phyloP scores from a whole-genome alignment of 495 filamentous ascomycete genomes.

The Polyplosphaeria fusca region DNA sequence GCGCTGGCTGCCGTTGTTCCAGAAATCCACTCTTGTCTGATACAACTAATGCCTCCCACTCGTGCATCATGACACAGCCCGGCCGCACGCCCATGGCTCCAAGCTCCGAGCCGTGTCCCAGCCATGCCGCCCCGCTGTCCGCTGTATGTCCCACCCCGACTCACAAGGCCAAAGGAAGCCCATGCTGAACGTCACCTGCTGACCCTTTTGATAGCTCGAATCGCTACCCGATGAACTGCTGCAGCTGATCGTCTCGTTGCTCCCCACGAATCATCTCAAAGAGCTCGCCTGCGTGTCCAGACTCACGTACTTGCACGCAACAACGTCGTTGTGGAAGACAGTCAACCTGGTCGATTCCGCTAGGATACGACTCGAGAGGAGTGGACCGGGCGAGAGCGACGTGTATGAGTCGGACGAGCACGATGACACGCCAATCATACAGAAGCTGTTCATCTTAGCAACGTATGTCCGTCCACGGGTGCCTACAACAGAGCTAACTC shows the following conservation, averaged over 20 bases:
- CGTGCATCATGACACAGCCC: no score
- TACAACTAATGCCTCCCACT: no score
- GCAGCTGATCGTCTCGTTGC: slow-evolving; percentile 29
- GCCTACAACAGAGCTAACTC: neutral
- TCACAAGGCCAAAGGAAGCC: neutral
- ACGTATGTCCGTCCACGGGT: slow-evolving; percentile 33
- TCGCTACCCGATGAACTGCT: slow-evolving; percentile 37
- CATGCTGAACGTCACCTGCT: neutral
- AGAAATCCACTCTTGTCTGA: no score
- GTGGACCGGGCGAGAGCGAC: slow-evolving; percentile 6
- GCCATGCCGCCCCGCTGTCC: neutral
- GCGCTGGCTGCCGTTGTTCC: no score
- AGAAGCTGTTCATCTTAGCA: slow-evolving; percentile 33
- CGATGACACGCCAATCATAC: slow-evolving; percentile 39
- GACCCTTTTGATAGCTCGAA: slow-evolving; percentile 10
- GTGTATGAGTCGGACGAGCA: slow-evolving; percentile 35
- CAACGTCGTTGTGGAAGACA: slow-evolving; percentile 31
- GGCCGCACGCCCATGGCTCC: no score
- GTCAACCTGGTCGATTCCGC: slow-evolving; percentile 35
- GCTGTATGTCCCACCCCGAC: neutral
- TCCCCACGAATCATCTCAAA: slow-evolving; percentile 16
- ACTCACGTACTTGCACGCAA: slow-evolving; percentile 23
- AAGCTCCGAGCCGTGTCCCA: no score
- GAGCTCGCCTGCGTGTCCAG: slow-evolving; percentile 25
- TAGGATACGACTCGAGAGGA: no score